Evolutionary conservation across 2,329 filamentous ascomycete genomes (phyloP), one percentile per base, ranked within the genome.

Genomic region (Phyllosticta citribraziliensis): DNA sequence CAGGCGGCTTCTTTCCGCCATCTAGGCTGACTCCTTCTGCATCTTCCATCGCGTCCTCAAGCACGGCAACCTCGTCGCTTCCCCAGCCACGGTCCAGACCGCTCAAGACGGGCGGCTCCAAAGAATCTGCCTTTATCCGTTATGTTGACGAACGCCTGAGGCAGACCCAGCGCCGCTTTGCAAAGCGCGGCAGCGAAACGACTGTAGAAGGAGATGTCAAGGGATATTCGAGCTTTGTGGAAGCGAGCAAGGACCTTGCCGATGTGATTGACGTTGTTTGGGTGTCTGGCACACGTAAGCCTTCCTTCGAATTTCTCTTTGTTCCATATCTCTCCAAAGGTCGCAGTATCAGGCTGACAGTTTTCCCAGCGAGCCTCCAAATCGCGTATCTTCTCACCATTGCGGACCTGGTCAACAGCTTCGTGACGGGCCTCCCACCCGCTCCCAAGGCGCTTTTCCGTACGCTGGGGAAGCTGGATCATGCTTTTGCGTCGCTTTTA

Each of bases 211-310:
- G 70, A 27, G 70, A 73, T 14, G 75, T 75, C 4, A 71, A 74
- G 35, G 83, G 82, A 1, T 88, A 87, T 65, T 76, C 78, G 59
- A 83, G 75, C 57, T 88, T 93, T 71, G 79, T 77, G 56, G 87
- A 92, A 68, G 82, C 91, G 4, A 89, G 84, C 59, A 82, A 78
- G 61, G 91, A 96, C 68, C 73, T 96, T 0, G 88, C 92, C 61
- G 80, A 80, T 5, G 71, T 96, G 12, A 76, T 96, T 17, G 88
- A 95, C 72, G 82, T 95, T 8, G 75, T 96, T 5, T 97, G 93
- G 93, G 82, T 90, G 22, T 90, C 87, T 30, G 90, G 88, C 10
- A 96, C 92, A 22, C 91, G 91, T 91, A 79, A 71, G 89, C 50
- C n/a, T 27, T 22, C 47, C 19, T 17, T 50, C n/a, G 33, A 14